Evolutionary conservation across 2,329 filamentous ascomycete species (phyloP), one percentile per base, ranked within the genome.

Genomic region (Furcasterigmium furcatum): DNA sequence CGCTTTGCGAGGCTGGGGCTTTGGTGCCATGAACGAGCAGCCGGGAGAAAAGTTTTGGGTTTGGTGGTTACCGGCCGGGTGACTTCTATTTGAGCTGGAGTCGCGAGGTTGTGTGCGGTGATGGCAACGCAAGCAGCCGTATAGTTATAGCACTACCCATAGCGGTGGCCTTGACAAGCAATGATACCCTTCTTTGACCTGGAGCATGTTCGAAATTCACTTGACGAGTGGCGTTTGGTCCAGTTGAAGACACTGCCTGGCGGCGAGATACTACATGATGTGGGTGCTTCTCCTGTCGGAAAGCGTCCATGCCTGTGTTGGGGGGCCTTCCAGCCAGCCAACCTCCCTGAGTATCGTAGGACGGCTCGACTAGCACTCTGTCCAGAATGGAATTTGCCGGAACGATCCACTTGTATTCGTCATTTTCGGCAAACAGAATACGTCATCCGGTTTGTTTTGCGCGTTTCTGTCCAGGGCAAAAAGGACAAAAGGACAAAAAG

Each of bases 181-280:
- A 52, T 51, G 50, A 52, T 52, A 52, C 50, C 48, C 50, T 44
- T 52, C 30, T 42, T 19, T 36, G 16, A 16, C 19, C 10, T 36
- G 16, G n/a, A 36, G n/a, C 16, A 18, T 19, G 9, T 32, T 32
- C 30, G 12, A 8, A 29, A 30, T 4, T 30, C 9, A 7, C 30
- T 13, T 32, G 30, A 32, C 18, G 12, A 14, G 16, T 32, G 30
- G 5, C 4, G 30, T 32, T 32, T 32, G 12, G 16, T 32, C 25
- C 8, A 8, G 30, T 32, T n/a, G 30, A 13, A 32, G 29, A 13
- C 12, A 7, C 16, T 32, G 14, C 14, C 8, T 3, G 13, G 16
- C 14, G 9, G 13, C 3, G 30, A 12, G 14, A 7, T 7, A 32
- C 14, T 13, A n/a, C 30, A 32, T 32, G 13, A 8, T 32, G 30